These are phyloP conservation scores for Guadua angustifolia DNA, from an alignment of 176 grass and related monocot genomes.

Conservation along the genomic window DNA sequence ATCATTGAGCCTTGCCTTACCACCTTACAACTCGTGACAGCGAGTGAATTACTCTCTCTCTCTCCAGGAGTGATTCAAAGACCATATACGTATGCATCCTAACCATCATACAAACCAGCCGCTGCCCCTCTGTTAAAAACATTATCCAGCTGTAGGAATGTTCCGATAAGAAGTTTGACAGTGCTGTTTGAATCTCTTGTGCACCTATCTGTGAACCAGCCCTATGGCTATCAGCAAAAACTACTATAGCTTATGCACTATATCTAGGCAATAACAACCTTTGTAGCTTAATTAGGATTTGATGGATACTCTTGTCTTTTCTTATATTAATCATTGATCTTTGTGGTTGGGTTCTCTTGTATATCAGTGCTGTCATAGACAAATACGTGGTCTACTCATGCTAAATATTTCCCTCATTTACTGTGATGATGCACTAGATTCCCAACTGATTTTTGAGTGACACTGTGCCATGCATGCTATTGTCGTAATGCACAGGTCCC, in stretches of 20 bases:
- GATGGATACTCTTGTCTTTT: constrained; percentile 14
- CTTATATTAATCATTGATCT: background rate
- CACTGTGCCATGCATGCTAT: background rate
- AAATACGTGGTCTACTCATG: background rate
- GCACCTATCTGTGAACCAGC: constrained; percentile 17
- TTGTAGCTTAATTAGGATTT: background rate
- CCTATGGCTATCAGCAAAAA: constrained; percentile 6
- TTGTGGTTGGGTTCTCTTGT: background rate
- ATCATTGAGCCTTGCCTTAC: constrained; percentile 62
- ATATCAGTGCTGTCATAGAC: background rate
- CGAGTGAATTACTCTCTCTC: constrained; percentile 44
- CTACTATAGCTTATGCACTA: background rate
- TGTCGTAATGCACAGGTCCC: background rate
- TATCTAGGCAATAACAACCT: constrained; percentile 15
- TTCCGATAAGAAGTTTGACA: constrained; percentile 40
- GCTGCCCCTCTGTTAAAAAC: constrained; percentile 48
- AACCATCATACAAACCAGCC: constrained; percentile 67
- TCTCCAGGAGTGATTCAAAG: constrained; percentile 66
- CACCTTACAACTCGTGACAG: constrained; percentile 63
- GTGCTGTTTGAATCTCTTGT: constrained; percentile 35
- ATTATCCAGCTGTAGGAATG: constrained; percentile 49
- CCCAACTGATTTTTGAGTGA: constrained; percentile 16
- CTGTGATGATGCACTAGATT: constrained; percentile 6
- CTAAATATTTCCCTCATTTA: background rate
- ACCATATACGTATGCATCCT: constrained; percentile 69